A percentile compares a stretch with the other conserved stretches of the same genome.
Evolutionary conservation across 1,139 yeast genomes (phyloP).

Genomic region (Yamadazyma jaroonii): DNA sequence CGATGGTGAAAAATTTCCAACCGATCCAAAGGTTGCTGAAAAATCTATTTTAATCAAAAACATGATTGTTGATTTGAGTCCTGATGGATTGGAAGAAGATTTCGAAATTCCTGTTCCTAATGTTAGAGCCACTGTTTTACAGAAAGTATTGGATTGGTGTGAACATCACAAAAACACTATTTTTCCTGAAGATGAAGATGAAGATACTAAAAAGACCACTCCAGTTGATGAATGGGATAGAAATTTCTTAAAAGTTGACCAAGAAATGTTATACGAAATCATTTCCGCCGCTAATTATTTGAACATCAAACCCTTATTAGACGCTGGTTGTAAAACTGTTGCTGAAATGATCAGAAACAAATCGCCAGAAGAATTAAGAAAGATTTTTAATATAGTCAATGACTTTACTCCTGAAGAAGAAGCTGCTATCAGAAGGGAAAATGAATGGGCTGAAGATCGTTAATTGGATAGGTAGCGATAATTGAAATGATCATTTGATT

Average conservation of each 20-base stretch:
- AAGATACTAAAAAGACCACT: conserved; percentile 77
- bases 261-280: conserved; percentile 96
- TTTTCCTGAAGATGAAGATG: conserved; percentile 72
- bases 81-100: conserved; percentile 58
- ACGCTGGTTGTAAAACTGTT: conserved; percentile 94
- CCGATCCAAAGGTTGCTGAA: conserved; percentile 84
- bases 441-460: conserved; percentile 96
- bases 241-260: conserved; percentile 92
- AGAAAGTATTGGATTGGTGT: conserved; percentile 95
- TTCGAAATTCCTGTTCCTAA: conserved; percentile 92
- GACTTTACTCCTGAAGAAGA: conserved; percentile 99
- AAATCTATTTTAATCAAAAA: conserved; percentile 86
- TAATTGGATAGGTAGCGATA: conserved; percentile 3
- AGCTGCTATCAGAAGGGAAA: conserved; percentile 94
- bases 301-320: conserved; percentile 88
- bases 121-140: conserved; percentile 80
- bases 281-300: conserved; percentile 94
- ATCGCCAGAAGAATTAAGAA: conserved; percentile 94
- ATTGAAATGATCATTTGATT: not conserved
- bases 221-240: conserved; percentile 97
- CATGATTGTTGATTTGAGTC: conserved; percentile 79
- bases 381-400: conserved; percentile 88
- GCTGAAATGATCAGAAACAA: conserved; percentile 98
- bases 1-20: conserved; percentile 70
- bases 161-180: conserved; percentile 89